These are phyloP conservation scores for Sporisorium sorghi DNA, from an alignment of 1,284 basidiomycete genomes.

Conservation along the genomic window DNA sequence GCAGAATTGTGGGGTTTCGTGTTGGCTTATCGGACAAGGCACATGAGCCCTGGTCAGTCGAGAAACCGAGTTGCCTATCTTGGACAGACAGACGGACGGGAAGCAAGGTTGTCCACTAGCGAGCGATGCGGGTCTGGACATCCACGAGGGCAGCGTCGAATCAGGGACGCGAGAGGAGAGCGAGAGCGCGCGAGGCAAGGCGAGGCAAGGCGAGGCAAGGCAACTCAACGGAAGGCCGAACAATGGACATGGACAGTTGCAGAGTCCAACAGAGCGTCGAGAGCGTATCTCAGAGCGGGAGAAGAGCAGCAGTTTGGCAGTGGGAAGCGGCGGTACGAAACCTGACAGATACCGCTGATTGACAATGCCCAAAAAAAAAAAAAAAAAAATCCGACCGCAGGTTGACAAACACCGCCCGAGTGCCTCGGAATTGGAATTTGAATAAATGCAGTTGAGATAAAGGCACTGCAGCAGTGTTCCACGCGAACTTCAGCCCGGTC, in stretches of 20 bases:
- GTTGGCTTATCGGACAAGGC: not conserved
- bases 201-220: not conserved
- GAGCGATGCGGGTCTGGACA: not conserved
- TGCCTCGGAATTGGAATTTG: not conserved
- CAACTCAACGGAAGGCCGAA: not conserved
- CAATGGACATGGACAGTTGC: not conserved
- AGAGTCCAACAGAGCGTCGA: too few relatives aligned
- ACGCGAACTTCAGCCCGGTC: not conserved
- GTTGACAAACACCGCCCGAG: not conserved
- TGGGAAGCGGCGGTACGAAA: conserved; percentile 4
- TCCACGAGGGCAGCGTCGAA: conserved; percentile 1
- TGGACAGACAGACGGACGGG: not conserved
- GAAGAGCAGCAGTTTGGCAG: too few relatives aligned
- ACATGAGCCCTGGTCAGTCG: not conserved
- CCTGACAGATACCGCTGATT: conserved; percentile 3
- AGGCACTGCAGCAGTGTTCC: not conserved
- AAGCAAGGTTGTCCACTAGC: not conserved
- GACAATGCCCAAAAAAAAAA: too few relatives aligned
- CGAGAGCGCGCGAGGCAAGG: too few relatives aligned
- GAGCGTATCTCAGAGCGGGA: too few relatives aligned
- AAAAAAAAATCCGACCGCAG: not conserved
- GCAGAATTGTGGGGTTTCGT: not conserved
- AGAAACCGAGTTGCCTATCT: not conserved
- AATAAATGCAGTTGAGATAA: not conserved
- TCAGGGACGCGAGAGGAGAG: not conserved